Evolutionary conservation across 2,329 filamentous ascomycete species (phyloP).

Genomic region (Talaromyces piceae): DNA sequence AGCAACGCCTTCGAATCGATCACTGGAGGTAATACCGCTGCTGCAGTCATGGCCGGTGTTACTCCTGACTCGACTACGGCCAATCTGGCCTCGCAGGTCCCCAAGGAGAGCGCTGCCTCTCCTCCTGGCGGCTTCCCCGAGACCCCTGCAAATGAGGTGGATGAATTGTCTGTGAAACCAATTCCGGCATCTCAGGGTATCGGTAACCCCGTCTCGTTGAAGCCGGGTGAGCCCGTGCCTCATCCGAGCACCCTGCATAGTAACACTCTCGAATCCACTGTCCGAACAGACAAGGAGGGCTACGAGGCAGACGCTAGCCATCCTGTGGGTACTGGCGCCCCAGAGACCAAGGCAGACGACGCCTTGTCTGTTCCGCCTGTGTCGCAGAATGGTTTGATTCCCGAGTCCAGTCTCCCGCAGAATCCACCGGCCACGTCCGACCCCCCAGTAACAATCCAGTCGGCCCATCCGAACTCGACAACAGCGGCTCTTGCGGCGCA

Average conservation of each 20-base stretch:
- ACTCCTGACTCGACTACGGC: constrained; percentile 66
- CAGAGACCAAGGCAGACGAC: constrained; percentile 34
- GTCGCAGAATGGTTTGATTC: constrained; percentile 57
- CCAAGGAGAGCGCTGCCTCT: constrained; percentile 26
- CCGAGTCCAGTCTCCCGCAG: constrained; percentile 75
- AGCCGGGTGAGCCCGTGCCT: constrained; percentile 75
- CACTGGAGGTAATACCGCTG: constrained; percentile 10
- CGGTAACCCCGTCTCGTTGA: constrained; percentile 73
- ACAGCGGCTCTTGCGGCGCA: constrained; percentile 39
- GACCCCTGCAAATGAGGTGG: constrained; percentile 53
- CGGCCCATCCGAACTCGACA: constrained; percentile 41
- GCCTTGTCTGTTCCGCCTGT: constrained; percentile 48
- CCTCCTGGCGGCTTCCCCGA: constrained; percentile 65
- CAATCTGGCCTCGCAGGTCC: constrained; percentile 34
- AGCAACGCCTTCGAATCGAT: constrained; percentile 11
- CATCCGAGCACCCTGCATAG: constrained; percentile 55
- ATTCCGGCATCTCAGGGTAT: constrained; percentile 51
- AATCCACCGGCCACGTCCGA: constrained; percentile 27
- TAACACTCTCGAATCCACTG: constrained; percentile 62
- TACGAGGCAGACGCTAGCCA: constrained; percentile 67
- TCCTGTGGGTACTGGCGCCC: constrained; percentile 40
- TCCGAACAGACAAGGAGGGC: constrained; percentile 67
- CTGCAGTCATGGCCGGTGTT: constrained; percentile 50
- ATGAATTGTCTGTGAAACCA: constrained; percentile 45
- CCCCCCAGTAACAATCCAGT: constrained; percentile 41